Evolutionary conservation across 148 eudicot genomes (phyloP).

Genomic region (Selenicereus undatus): DNA sequence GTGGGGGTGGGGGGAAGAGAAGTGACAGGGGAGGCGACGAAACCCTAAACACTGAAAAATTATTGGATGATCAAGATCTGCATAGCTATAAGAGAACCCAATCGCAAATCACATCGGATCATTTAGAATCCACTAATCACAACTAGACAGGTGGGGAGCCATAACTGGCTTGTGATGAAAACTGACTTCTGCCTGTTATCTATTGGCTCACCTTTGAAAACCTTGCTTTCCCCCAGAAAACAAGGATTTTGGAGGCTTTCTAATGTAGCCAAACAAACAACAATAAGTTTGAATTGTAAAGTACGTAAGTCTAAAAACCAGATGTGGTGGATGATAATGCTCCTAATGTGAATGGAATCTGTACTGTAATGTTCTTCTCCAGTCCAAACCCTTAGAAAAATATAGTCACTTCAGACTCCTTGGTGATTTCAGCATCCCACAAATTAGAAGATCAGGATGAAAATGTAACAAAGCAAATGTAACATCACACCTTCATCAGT

Average conservation of each 20-base stretch:
- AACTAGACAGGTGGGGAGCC: background rate
- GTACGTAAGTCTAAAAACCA: background rate
- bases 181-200: background rate
- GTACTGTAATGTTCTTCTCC: background rate
- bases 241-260: background rate
- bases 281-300: background rate
- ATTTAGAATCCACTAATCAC: background rate
- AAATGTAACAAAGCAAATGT: background rate
- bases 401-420: background rate
- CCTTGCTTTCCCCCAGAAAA: constrained; percentile 15
- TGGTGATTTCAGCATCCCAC: background rate
- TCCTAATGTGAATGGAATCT: constrained; percentile 33
- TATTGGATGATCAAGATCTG: background rate
- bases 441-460: background rate
- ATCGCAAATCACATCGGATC: background rate
- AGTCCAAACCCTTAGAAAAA: background rate
- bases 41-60: background rate
- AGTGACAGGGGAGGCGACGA: background rate
- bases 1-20: background rate
- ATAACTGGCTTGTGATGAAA: background rate
- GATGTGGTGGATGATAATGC: constrained; percentile 32
- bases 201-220: constrained; percentile 6
- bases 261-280: background rate
- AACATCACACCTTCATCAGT: background rate
- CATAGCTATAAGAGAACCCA: background rate